A percentile compares a stretch with the other conserved stretches of the same genome.
These are phyloP conservation scores for Leccinum fibrillosum DNA, from an alignment of 768 basidiomycete genomes.

Conservation along the genomic window DNA sequence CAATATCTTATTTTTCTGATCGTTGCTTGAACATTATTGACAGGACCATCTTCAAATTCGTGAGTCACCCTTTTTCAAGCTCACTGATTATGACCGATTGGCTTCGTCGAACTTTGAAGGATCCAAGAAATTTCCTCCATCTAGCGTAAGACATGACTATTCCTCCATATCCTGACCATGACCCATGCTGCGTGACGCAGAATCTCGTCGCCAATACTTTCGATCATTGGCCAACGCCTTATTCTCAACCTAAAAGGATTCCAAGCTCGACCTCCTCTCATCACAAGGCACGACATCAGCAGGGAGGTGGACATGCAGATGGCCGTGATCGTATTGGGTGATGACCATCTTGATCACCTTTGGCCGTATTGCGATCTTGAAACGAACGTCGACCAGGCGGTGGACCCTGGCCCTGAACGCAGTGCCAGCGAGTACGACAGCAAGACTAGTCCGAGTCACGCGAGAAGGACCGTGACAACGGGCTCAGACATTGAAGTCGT, in stretches of 20 bases:
- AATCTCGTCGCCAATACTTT: slow-evolving; percentile 11
- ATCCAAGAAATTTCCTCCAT: slow-evolving; percentile 8
- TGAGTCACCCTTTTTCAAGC: neutral
- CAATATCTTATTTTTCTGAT: neutral
- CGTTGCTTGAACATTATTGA: neutral
- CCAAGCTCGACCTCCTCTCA: neutral
- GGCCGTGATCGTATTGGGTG: neutral
- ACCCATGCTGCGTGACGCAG: neutral
- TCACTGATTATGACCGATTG: neutral
- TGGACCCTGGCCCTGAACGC: neutral
- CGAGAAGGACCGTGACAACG: neutral
- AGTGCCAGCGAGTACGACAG: neutral
- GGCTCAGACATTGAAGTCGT: neutral
- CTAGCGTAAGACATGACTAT: neutral
- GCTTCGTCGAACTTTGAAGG: slow-evolving; percentile 2
- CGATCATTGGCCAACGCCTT: slow-evolving; percentile 16
- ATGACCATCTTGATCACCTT: neutral
- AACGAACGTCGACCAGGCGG: neutral
- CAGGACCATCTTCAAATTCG: slow-evolving; percentile 6
- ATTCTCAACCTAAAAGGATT: slow-evolving; percentile 17
- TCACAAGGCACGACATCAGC: slow-evolving; percentile 7
- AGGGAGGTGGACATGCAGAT: slow-evolving; percentile 20
- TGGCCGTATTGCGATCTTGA: neutral
- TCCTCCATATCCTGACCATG: neutral
- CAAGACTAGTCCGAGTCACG: neutral